Evolutionary conservation across 2,329 filamentous ascomycete genomes (phyloP), one percentile per base, ranked within the genome.

Genomic region (Arthrinium puccinioides): DNA sequence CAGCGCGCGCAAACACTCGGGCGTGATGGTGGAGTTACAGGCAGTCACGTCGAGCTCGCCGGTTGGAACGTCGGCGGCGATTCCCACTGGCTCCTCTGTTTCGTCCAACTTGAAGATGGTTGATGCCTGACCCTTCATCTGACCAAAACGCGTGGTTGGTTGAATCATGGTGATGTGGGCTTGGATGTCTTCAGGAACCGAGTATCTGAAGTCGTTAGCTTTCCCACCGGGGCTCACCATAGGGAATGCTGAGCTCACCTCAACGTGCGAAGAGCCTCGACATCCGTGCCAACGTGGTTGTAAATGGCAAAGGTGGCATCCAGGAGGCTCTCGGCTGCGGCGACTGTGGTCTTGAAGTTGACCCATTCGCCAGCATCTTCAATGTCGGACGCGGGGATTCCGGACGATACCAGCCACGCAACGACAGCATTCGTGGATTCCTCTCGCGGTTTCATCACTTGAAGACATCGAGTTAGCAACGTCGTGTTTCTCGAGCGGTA

Each of bases 141-240:
- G 61, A 14, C 73, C 72, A 41, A 83, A 84, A 26, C 72, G 66
- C 4, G 75, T 83, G 1, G 79, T 83, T 1, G 79, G 79, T 54
- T 82, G 76, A 33, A 84, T 74, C 51, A 82, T 66, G 40, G 75
- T 72, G 40, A 84, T 66, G 47, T 76, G 65, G 29, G 62, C 49
- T 36, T 67, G 64, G 7, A 84, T 55, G 0, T 66, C 55, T 35
- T 63, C 62, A 0, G 80, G 82, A 1, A 84, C 67, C 0, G 76
- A 82, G 56, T 84, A 85, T 32, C 67, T 61, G 13, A 37, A 43
- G 39, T 14, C 4, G 33, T 36, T n/a, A 36, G 74, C 56, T 5
- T 72, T 69, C 29, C 21, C 21, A 16, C 18, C 21, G 20, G 25
- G 9, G 25, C 11, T 13, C 5, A 7, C 28, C 20, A 19, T 34